phyloP scores from a whole-genome alignment of 2,329 filamentous ascomycete species.

The Ilyonectria mors-panacis region DNA sequence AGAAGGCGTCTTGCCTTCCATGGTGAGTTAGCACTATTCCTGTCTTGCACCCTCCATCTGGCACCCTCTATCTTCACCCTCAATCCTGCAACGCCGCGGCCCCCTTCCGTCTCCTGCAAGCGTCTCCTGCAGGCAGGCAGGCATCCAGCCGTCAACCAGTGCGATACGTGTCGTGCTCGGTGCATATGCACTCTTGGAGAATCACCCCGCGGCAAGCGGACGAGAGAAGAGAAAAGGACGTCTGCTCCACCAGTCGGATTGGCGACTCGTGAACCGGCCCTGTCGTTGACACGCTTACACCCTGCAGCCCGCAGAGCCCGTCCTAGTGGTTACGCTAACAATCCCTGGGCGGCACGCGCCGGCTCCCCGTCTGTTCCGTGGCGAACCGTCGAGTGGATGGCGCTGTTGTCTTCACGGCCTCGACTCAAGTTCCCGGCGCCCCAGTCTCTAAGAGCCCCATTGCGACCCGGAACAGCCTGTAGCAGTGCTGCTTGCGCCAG shows the following conservation, averaged over 20 bases:
- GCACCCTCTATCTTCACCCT: background rate
- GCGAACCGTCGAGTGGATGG: background rate
- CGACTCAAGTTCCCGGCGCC: background rate
- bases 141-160: background rate
- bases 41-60: background rate
- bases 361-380: background rate
- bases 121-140: background rate
- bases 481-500: background rate
- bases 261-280: background rate
- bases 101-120: background rate
- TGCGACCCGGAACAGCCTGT: no score
- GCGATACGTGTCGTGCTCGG: background rate
- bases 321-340: conserved; percentile 11
- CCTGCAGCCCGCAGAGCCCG: background rate
- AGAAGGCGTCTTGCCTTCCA: no score
- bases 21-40: no score
- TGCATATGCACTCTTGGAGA: background rate
- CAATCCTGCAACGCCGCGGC: background rate
- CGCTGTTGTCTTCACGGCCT: background rate
- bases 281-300: background rate
- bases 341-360: conserved; percentile 8
- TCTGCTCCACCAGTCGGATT: background rate
- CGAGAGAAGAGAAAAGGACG: background rate
- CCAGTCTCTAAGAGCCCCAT: no score
- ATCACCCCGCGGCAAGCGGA: background rate